Conservation (phyloP, 1,139 yeast species). For the Kodamaea sp. region DNA sequence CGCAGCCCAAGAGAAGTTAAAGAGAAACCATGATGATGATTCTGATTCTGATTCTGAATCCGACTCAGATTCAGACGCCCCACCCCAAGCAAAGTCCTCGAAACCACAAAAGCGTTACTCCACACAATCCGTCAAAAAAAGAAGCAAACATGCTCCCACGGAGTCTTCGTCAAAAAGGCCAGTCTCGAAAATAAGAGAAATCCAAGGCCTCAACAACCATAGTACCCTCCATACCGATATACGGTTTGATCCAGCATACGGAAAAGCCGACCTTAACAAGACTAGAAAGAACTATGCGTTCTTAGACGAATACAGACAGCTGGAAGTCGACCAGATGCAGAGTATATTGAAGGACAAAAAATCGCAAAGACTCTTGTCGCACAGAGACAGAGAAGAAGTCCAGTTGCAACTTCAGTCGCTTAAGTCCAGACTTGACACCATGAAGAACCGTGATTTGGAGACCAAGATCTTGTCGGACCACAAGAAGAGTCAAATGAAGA, state of each 20-base stretch:
- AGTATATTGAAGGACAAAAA: slow-evolving; percentile 58
- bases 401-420: slow-evolving; percentile 58
- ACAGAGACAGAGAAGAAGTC: slow-evolving; percentile 54
- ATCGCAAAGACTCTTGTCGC: slow-evolving; percentile 42
- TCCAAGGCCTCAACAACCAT: slow-evolving; percentile 58
- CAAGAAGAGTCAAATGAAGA: slow-evolving; percentile 48
- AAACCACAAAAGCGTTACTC: slow-evolving; percentile 14
- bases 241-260: slow-evolving; percentile 86
- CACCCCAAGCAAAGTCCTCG: slow-evolving; percentile 12
- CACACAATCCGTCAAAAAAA: slow-evolving; percentile 23
- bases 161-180: slow-evolving; percentile 71
- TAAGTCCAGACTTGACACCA: slow-evolving; percentile 73
- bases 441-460: slow-evolving; percentile 77
- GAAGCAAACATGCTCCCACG: slow-evolving; percentile 76
- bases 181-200: slow-evolving; percentile 68
- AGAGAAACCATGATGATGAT: slow-evolving; percentile 10
- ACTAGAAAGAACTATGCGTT: slow-evolving; percentile 80
- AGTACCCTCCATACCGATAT: slow-evolving; percentile 67
- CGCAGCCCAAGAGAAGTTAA: slow-evolving; percentile 43
- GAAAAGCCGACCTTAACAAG: slow-evolving; percentile 69
- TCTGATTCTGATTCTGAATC: slow-evolving; percentile 15
- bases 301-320: slow-evolving; percentile 78
- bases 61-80: slow-evolving; percentile 13
- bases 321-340: slow-evolving; percentile 66
- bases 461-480: slow-evolving; percentile 57